Base-by-base conservation (phyloP, 257 asterid genomes). In the Plantago ovata region DNA sequence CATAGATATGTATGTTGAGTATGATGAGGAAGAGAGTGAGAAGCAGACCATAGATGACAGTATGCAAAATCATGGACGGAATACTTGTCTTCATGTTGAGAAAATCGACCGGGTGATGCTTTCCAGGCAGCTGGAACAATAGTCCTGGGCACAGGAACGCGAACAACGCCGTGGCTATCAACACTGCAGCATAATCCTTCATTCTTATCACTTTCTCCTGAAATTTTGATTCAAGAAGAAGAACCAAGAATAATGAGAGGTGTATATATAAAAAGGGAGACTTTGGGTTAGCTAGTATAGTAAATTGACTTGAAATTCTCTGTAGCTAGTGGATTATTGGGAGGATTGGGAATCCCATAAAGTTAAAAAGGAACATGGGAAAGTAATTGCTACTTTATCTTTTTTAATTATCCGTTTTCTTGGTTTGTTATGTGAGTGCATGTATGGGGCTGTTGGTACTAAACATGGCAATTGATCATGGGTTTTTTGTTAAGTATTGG, bases 31-130 rank as follows among this genome's bases (percentile, higher is more conserved):
- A 78, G 52, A 91, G 92, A 38, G 82, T 58, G 42, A 88, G 95
- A 66, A 92, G 83, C 87, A 92, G 63, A 81, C 82, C 94, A 54
- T 79, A 87, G 68, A 87, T 65, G 20, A 85, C 60, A 11, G 95
- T 68, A 69, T 87, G 96, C 23, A 87, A 51, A 44, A 83, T 8
- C 50, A 92, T 80, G 43, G 96, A 81, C 0, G 74, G 52, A 0
- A 64, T 2, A 44, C 86, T 87, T 0, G 98, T 85, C 72, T 81
- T 92, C 96, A 92, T 92, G 78, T 82, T 88, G 45, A 84, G 75
- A 65, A 92, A 85, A 9, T 81, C 98, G 0, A 84, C 76, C 0
- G 92, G 86, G 53, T 64, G 65, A 3, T 88, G 81, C 68, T 87
- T 91, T 15, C 86, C 98, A 0, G 96, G 98, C 19, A 91, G 77